Evolutionary conservation across 2,329 filamentous ascomycete species (phyloP), one percentile per base, ranked within the genome.

Genomic region (Aspergillus phoenicis): DNA sequence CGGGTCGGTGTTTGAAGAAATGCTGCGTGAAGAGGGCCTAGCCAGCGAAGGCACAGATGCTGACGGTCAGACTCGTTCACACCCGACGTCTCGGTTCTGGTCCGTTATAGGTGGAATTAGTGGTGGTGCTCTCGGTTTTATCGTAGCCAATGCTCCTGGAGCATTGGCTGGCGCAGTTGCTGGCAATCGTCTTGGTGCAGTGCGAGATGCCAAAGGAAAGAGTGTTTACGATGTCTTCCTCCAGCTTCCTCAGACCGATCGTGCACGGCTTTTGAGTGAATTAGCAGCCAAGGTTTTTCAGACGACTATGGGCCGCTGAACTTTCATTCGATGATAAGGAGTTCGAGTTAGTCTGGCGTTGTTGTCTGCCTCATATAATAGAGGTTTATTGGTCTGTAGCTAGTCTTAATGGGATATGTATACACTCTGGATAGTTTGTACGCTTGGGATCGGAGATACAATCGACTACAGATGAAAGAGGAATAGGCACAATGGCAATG

Each of bases 111-210:
- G 95, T 3, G 93, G 92, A 1, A 77, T 94, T 43, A 95, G 91
- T 72, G 95, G 95, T 33, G 94, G 89, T 11, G 91, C 92, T 2
- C 85, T 99, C 75, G 95, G 95, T 0, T 98, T 98, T 76, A 99
- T 99, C 68, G 85, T 98, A 26, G 95, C 89, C 28, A 98, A 98
- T 74, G 87, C 97, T 52, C 91, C 94, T 0, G 95, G 95, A 0
- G 84, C 94, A 71, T 77, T 98, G 39, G 94, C 94, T 0, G 95
- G 95, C 2, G 92, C 91, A 2, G 93, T 97, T 2, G 94, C 93
- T 0, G 95, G 95, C 10, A 98, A 97, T 78, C 81, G 93, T 55
- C 79, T 98, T n/a, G 95, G 95, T 0, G 91, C 91, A 6, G 86
- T 99, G 20, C 84, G 95, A 59, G 95, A 99, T 78, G 87, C 90